These are phyloP conservation scores for Cucumis cinereus DNA, from an alignment of 306 rosid species.

Conservation along the genomic window DNA sequence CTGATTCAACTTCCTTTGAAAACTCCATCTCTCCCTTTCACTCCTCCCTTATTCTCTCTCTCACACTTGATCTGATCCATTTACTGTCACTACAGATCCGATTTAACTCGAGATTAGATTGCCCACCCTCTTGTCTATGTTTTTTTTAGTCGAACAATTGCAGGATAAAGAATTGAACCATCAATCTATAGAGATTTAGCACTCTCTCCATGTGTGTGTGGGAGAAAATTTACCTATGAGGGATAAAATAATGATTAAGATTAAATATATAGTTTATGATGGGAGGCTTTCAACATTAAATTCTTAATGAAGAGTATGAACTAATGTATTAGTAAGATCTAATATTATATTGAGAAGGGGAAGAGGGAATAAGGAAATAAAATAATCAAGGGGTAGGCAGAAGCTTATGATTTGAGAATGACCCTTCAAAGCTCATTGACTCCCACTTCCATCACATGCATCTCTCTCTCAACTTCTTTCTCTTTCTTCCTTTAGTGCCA, in stretches of 20 bases:
- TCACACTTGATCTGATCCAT: not conserved
- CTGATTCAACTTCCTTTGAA: constrained; percentile 3
- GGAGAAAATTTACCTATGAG: not conserved
- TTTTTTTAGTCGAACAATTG: too few relatives aligned
- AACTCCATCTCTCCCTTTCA: not conserved
- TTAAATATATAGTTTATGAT: not conserved
- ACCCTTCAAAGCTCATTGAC: constrained; percentile 19
- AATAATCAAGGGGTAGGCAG: constrained; percentile 6
- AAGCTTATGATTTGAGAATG: constrained; percentile 25
- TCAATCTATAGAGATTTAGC: too few relatives aligned
- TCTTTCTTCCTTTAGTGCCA: not conserved
- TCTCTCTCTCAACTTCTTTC: not conserved
- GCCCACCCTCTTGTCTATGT: not conserved
- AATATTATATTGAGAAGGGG: constrained; percentile 5
- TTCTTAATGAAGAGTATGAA: not conserved
- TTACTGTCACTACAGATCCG: not conserved
- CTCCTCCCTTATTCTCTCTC: constrained; percentile 1
- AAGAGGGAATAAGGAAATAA: constrained; percentile 1
- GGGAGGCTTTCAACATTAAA: not conserved
- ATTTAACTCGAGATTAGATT: not conserved
- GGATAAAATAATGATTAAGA: not conserved
- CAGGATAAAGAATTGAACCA: too few relatives aligned
- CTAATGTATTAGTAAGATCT: not conserved
- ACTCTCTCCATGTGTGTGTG: not conserved
- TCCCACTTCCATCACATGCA: constrained; percentile 33